These are phyloP conservation scores for Solanum tarijense DNA, from an alignment of 257 asterid genomes.

Conservation along the genomic window DNA sequence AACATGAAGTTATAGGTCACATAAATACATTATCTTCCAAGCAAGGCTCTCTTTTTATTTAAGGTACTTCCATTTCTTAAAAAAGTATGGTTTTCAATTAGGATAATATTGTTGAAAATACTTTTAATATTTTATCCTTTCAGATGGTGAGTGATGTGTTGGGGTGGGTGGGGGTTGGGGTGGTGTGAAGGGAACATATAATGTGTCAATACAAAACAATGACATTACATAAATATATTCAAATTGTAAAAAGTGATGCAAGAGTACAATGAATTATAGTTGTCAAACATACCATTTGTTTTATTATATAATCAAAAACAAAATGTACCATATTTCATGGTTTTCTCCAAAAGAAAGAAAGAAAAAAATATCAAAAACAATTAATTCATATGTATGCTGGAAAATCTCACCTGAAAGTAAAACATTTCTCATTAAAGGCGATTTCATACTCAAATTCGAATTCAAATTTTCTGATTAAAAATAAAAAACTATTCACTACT, in stretches of 20 bases:
- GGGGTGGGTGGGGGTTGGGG: background rate
- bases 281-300: background rate
- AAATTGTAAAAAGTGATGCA: background rate
- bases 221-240: background rate
- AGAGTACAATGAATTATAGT: background rate
- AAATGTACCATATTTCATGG: background rate
- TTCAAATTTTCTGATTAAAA: background rate
- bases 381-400: background rate
- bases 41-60: background rate
- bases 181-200: background rate
- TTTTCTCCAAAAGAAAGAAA: background rate
- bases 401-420: background rate
- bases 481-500: background rate
- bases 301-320: background rate
- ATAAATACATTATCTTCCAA: background rate
- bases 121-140: background rate
- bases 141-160: background rate
- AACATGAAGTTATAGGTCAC: background rate
- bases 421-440: rapidly evolving
- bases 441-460: background rate
- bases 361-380: background rate
- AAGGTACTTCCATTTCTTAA: background rate
- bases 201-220: background rate
- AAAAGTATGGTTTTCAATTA: background rate
- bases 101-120: background rate